These are phyloP conservation scores for Fusarium sarcochroum DNA, from an alignment of 2,329 filamentous ascomycete genomes.

Conservation along the genomic window DNA sequence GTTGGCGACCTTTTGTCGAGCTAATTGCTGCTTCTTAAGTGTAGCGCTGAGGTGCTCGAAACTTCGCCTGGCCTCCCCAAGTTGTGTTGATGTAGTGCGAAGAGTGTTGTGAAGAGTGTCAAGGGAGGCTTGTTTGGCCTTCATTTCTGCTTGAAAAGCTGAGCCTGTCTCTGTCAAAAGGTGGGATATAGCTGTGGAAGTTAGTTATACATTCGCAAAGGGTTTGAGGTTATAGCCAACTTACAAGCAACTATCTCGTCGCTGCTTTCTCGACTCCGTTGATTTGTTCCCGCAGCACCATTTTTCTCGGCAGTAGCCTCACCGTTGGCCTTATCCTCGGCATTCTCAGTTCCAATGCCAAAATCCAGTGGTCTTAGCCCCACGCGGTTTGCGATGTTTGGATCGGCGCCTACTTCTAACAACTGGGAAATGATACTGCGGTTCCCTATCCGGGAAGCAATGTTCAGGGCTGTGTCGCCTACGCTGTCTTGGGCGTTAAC, in stretches of 20 bases:
- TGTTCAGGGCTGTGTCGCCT: constrained; percentile 94
- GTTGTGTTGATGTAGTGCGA: constrained; percentile 81
- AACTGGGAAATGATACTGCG: constrained; percentile 96
- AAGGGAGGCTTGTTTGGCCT: constrained; percentile 85
- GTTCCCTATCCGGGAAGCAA: constrained; percentile 93
- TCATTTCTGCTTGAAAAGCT: constrained; percentile 84
- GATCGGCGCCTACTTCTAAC: constrained; percentile 93
- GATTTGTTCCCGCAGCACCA: constrained; percentile 61
- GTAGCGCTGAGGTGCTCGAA: constrained; percentile 79
- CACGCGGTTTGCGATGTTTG: constrained; percentile 90
- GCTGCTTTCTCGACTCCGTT: constrained; percentile 78
- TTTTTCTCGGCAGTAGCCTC: constrained; percentile 61
- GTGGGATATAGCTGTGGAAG: constrained; percentile 78
- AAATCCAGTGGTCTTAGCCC: constrained; percentile 94
- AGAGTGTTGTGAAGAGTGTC: constrained; percentile 86
- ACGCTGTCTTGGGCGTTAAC: constrained; percentile 95
- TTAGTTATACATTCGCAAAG: not conserved
- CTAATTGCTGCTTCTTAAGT: constrained; percentile 74
- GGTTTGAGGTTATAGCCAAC: constrained; percentile 52
- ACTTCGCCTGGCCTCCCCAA: constrained; percentile 81
- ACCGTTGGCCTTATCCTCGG: constrained; percentile 61
- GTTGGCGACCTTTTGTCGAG: constrained; percentile 81
- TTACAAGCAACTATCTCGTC: constrained; percentile 85
- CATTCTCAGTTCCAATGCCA: constrained; percentile 81
- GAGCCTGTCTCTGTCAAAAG: constrained; percentile 84